phyloP scores from a whole-genome alignment of 2,329 filamentous ascomycete species.

The Colletotrichum coccodes region DNA sequence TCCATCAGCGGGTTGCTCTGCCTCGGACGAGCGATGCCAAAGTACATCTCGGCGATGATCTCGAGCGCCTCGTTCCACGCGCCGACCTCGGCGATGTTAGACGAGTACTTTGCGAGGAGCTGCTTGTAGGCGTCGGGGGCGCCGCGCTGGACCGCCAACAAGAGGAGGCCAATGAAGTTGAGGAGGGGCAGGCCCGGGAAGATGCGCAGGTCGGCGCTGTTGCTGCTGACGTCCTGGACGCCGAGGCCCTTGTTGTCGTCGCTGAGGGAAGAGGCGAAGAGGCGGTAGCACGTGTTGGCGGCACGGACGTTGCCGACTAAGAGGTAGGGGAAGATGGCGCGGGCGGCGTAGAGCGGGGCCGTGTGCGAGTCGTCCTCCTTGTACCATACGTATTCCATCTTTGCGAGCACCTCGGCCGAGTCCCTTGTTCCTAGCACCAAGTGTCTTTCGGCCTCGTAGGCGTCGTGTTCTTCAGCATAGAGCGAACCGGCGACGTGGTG shows the following conservation, averaged over 20 bases:
- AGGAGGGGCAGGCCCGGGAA: slow-evolving; percentile 93
- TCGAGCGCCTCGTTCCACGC: slow-evolving; percentile 86
- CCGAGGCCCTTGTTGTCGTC: slow-evolving; percentile 64
- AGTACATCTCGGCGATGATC: slow-evolving; percentile 96
- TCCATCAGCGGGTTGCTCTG: slow-evolving; percentile 95
- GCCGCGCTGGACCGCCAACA: slow-evolving; percentile 86
- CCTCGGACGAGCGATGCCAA: slow-evolving; percentile 86
- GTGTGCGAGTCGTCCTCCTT: slow-evolving; percentile 87
- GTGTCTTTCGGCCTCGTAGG: slow-evolving; percentile 93
- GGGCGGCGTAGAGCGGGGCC: slow-evolving; percentile 85
- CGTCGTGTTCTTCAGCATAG: slow-evolving; percentile 92
- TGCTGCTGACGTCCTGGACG: slow-evolving; percentile 83
- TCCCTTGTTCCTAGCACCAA: slow-evolving; percentile 89
- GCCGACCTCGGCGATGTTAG: slow-evolving; percentile 79
- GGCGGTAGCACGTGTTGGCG: slow-evolving; percentile 82
- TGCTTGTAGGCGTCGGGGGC: slow-evolving; percentile 82
- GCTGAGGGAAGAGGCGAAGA: slow-evolving; percentile 57
- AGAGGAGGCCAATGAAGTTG: slow-evolving; percentile 89
- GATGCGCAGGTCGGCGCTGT: slow-evolving; percentile 78
- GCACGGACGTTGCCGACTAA: slow-evolving; percentile 90
- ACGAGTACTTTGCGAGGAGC: slow-evolving; percentile 82
- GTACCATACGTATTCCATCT: slow-evolving; percentile 95
- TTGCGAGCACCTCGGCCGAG: slow-evolving; percentile 81
- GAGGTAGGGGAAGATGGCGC: slow-evolving; percentile 90
- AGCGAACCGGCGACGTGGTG: slow-evolving; percentile 91